A percentile compares a stretch with the other conserved stretches of the same genome.
Evolutionary conservation across 108 stramenopile genomes (phyloP).

Genomic region (Fistulifera solaris): DNA sequence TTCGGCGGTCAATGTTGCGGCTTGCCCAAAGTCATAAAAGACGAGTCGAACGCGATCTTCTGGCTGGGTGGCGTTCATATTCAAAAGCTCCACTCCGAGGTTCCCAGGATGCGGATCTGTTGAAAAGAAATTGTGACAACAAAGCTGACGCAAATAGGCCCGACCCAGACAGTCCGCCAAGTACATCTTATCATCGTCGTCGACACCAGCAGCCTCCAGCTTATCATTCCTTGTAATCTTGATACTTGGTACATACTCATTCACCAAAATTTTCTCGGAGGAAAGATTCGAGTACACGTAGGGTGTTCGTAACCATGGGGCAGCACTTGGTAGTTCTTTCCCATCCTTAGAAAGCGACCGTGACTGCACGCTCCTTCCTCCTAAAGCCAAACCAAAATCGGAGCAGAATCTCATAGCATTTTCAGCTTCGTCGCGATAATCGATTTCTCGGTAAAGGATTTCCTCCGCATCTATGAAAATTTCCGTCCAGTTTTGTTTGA

Average conservation of each 20-base stretch:
- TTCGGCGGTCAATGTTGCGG: constrained; percentile 43
- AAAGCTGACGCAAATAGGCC: constrained; percentile 75
- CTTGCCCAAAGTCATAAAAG: constrained; percentile 86
- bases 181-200: constrained; percentile 45
- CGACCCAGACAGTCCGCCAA: constrained; percentile 71
- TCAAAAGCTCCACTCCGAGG: constrained; percentile 61
- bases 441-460: constrained; percentile 92
- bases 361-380: constrained; percentile 33
- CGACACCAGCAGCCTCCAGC: constrained; percentile 55
- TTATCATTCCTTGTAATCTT: constrained; percentile 56
- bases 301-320: constrained; percentile 68
- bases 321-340: constrained; percentile 53
- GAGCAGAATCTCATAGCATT: constrained; percentile 77
- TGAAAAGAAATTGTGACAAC: constrained; percentile 70
- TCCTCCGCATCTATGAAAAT: constrained; percentile 86
- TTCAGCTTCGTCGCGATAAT: constrained; percentile 89
- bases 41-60: constrained; percentile 38
- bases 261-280: constrained; percentile 60
- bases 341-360: constrained; percentile 44
- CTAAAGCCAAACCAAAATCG: constrained; percentile 79
- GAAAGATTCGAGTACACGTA: constrained; percentile 59
- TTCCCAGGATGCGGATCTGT: constrained; percentile 85
- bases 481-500: constrained; percentile 68
- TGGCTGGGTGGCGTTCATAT: constrained; percentile 8
- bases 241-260: constrained; percentile 81